Evolutionary conservation across 2,329 filamentous ascomycete species (phyloP).

Genomic region (Colletotrichum camelliae): DNA sequence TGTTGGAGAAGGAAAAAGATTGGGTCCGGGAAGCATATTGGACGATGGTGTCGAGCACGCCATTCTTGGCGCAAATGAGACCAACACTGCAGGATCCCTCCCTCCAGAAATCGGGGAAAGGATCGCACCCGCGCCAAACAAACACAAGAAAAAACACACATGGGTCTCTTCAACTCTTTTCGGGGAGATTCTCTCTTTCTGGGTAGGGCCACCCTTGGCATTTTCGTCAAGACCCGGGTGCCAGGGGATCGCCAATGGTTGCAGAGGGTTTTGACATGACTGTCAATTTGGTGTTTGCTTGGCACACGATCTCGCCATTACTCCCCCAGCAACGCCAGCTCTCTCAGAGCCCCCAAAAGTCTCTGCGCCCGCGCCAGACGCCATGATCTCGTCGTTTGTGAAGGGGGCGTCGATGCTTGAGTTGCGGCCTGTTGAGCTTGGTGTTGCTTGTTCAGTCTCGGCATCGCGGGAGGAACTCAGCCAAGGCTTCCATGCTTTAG

Average conservation of each 20-base stretch:
- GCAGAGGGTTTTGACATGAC: neutral
- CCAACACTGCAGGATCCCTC: slow-evolving; percentile 3
- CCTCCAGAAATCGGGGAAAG: neutral
- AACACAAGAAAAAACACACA: neutral
- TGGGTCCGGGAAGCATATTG: slow-evolving; percentile 16
- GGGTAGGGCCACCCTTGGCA: neutral
- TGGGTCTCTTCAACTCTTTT: neutral
- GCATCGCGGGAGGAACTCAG: neutral
- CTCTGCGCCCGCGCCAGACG: neutral
- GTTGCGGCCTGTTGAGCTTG: neutral
- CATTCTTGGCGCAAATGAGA: slow-evolving; percentile 22
- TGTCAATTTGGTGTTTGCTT: neutral
- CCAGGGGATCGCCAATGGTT: neutral
- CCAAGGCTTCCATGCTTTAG: neutral
- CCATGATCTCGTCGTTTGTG: neutral
- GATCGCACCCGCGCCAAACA: slow-evolving; percentile 8
- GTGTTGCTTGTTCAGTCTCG: slow-evolving; percentile 8
- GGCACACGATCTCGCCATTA: neutral
- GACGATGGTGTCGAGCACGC: slow-evolving; percentile 22
- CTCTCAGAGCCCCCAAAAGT: neutral
- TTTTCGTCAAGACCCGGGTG: neutral
- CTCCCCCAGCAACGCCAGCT: neutral
- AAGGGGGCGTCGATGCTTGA: neutral
- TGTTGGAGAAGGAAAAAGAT: neutral
- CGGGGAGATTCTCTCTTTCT: neutral